Evolutionary conservation across 1,284 basidiomycete genomes (phyloP), one percentile per base, ranked within the genome.

Genomic region (Ceratobasidium theobromae): DNA sequence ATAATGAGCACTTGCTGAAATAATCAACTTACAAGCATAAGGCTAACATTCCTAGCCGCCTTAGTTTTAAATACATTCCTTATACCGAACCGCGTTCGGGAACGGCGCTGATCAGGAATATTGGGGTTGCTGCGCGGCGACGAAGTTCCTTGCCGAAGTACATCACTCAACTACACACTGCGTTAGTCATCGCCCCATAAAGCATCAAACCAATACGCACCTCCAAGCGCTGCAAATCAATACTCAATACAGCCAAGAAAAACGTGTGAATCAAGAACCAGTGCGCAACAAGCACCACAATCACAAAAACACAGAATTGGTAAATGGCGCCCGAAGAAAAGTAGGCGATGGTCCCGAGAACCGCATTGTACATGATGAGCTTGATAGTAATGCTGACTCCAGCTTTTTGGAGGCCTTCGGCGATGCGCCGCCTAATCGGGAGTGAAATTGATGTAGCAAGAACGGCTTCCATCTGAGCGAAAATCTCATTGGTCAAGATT

Each of bases 201-300:
- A 25, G 16, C 12, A 23, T 3, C 28, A 55, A 14, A 21, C 12
- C 33, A 4, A 43, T 2, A 75, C 82, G 67, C 70, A 85, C 89
- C 79, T 95, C 93, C 27, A 96, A 78, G 52, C 93, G 86, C 71
- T 95, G 92, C 64, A 95, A 86, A 77, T 96, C 93, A 72, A 96
- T 94, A 3, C 89, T 91, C 25, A 96, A 78, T 18, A 96, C 91
- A 16, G 93, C 90, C 71, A 93, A 81, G 76, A 95, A 96, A 76
- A 95, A 94, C 0, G 92, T 94, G 74, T 95, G 91, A 23, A 94
- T 90, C 65, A 96, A 79, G 77, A 95, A 97, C 91, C 93, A 98
- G 76, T 98, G 95, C 28, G 94, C 93, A 38, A 98, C 88, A 38
- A 98, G 83, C 5, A 97, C 93, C 33, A 97, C 93, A 46, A 95